Evolutionary conservation across 139 green algal genomes (phyloP), one percentile per base, ranked within the genome.

Genomic region (Coelastrella sp.): DNA sequence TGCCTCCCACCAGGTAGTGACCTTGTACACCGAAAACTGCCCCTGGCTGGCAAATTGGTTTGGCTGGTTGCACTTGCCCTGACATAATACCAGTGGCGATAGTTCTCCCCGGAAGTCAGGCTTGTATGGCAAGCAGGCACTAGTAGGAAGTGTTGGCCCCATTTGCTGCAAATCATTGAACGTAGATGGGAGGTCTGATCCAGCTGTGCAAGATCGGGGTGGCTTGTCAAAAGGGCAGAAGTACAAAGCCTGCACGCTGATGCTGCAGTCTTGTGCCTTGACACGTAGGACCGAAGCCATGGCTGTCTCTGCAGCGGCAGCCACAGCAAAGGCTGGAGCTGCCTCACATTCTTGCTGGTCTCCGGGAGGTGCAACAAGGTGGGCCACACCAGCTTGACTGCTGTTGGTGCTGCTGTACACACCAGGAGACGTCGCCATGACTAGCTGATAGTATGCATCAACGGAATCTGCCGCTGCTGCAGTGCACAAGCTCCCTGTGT

Each of bases 221-320:
- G 32, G 32, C 32, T 1, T 1, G 0, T 47, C 0, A 1, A 1
- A 85, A 85, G 17, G 32, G 32, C 32, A 47, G 32, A 47, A 47
- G 32, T 66, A 22, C 57, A 85, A 16, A 3, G 16, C 79, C 23
- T 85, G 79, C 3, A 73, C 79, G 20, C 57, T 73, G 3, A 85
- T 66, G 17, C 79, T 71, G 79, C 57, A 66, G 14, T 85, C 17
- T 5, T 32, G 54, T 6, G 32, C 79, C 23, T 71, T 20, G 3
- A 66, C 58, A 16, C 64, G 16, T 5, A 85, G 79, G 8, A 16
- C 20, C 22, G 79, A 66, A 6, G 79, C 79, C 57, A 85, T 71
- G 56, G 4, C 79, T 16, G 79, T 71, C 54, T 85, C 79, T 66
- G 79, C 79, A 16, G 79, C 79, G 22, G 79, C 47, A 47, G 79